phyloP scores from a whole-genome alignment of 306 rosid species.

The barrel medic (Medicago truncatula) region MtrunA17r5.0-ANR NC_053043.1:33782001-33782500 shows the following conservation, averaged over 20 bases:
- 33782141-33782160: slow-evolving; percentile 56
- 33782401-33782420: slow-evolving; percentile 68
- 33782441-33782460: slow-evolving; percentile 77
- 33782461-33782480: slow-evolving; percentile 64
- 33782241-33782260: slow-evolving; percentile 53
- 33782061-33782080: slow-evolving; percentile 50
- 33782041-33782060: slow-evolving; percentile 51
- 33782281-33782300: slow-evolving; percentile 48
- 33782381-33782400: slow-evolving; percentile 56
- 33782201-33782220: slow-evolving; percentile 59
- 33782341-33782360: slow-evolving; percentile 64
- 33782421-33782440: slow-evolving; percentile 88
- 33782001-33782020: slow-evolving; percentile 52
- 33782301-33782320: slow-evolving; percentile 50
- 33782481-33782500: slow-evolving; percentile 77
- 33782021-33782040: slow-evolving; percentile 45
- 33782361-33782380: slow-evolving; percentile 61
- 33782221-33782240: slow-evolving; percentile 52
- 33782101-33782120: slow-evolving; percentile 41
- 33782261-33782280: slow-evolving; percentile 51
- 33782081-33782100: slow-evolving; percentile 52
- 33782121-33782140: slow-evolving; percentile 55
- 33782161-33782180: slow-evolving; percentile 52
- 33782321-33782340: slow-evolving; percentile 56
- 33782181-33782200: slow-evolving; percentile 53